Percentiles rank a stretch among this genome's conserved stretches.
Conservation (phyloP, 305 asterid genomes). For the Fraxinus paxiana region DNA sequence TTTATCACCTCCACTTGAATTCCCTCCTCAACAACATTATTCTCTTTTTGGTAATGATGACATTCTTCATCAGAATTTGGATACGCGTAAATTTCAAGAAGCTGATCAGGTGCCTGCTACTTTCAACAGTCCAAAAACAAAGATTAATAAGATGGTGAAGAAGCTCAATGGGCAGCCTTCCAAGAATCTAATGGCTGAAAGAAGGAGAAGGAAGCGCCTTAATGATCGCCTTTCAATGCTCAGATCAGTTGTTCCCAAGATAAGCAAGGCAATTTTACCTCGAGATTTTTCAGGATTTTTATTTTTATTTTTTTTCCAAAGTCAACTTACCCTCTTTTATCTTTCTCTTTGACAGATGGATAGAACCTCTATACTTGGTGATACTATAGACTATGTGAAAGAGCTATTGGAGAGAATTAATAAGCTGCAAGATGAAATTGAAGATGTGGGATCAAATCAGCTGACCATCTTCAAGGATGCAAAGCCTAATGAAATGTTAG, state of each 20-base stretch:
- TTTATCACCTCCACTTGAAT: conserved; percentile 23
- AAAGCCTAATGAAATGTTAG: conserved; percentile 47
- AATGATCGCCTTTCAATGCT: conserved; percentile 83
- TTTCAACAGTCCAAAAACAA: conserved; percentile 29
- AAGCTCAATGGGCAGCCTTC: conserved; percentile 61
- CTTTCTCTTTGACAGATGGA: conserved; percentile 54
- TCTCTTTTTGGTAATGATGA: conserved; percentile 26
- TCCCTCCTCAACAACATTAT: conserved; percentile 23
- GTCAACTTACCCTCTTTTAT: neutral
- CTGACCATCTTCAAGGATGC: conserved; percentile 48
- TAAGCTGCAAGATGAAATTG: conserved; percentile 48
- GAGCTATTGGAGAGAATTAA: conserved; percentile 60
- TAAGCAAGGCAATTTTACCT: conserved; percentile 55
- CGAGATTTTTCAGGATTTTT: too few relatives aligned
- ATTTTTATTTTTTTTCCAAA: too few relatives aligned
- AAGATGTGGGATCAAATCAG: conserved; percentile 33
- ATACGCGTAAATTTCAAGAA: conserved; percentile 23
- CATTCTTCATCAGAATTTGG: conserved; percentile 22
- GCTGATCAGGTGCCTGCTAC: conserved; percentile 24
- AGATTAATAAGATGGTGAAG: conserved; percentile 32
- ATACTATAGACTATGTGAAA: conserved; percentile 71
- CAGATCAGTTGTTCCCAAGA: conserved; percentile 76
- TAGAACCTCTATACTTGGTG: conserved; percentile 71
- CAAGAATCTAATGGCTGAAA: conserved; percentile 79
- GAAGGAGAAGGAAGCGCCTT: conserved; percentile 69